These are phyloP conservation scores for Anisodus acutangulus DNA, from an alignment of 257 asterid genomes.

Conservation along the genomic window DNA sequence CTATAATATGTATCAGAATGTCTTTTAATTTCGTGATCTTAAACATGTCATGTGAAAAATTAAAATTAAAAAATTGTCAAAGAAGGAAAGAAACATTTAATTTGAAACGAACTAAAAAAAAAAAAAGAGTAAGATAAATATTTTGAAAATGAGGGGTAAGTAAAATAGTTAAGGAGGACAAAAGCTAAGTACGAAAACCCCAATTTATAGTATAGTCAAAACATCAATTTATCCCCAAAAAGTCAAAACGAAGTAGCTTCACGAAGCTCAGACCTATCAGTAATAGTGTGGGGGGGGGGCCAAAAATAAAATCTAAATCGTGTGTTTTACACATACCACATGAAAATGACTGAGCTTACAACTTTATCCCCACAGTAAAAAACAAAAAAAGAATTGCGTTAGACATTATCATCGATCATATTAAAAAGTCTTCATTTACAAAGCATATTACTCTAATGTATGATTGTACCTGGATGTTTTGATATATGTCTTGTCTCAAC, in stretches of 20 bases:
- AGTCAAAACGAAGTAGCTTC: not conserved
- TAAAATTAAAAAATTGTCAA: no score
- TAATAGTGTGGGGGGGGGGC: constrained; percentile 27
- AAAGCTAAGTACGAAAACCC: no score
- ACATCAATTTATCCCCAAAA: not conserved
- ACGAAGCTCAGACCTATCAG: not conserved
- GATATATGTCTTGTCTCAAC: constrained; percentile 81
- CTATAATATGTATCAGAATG: no score
- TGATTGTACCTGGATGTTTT: constrained; percentile 67
- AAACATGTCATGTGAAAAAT: no score
- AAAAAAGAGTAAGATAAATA: no score
- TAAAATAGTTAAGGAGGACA: no score
- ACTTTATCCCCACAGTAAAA: not conserved
- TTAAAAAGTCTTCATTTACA: not conserved
- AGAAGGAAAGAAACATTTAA: no score
- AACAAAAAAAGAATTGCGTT: not conserved
- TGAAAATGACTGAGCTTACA: constrained; percentile 42
- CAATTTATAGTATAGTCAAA: not conserved
- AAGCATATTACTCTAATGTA: not conserved
- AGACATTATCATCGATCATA: not conserved
- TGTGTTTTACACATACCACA: constrained; percentile 49
- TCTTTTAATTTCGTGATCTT: no score
- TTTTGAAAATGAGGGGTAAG: no score
- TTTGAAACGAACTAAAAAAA: no score
- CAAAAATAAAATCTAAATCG: constrained; percentile 31